Percentiles rank a stretch among this genome's conserved stretches.
These are phyloP conservation scores for Phialocephala subalpina DNA, from an alignment of 2,329 filamentous ascomycete genomes.

Conservation along the genomic window DNA sequence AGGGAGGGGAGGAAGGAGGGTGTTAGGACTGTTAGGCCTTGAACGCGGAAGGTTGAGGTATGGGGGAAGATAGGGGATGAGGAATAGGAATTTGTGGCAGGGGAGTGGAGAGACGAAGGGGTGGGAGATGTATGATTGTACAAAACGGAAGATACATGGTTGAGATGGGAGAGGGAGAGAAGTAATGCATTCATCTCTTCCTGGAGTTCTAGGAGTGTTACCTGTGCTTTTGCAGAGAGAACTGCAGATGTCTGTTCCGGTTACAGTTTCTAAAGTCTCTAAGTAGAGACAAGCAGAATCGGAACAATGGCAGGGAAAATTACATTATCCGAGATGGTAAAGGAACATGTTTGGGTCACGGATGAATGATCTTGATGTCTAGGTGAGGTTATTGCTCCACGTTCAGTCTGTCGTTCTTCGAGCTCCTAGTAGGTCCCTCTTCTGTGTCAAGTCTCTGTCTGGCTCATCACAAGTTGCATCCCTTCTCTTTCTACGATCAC, in stretches of 20 bases:
- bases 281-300: not conserved
- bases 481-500: not conserved
- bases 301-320: not conserved
- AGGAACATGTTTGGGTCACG: not conserved
- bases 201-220: not conserved
- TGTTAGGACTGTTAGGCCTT: slow-evolving; percentile 40
- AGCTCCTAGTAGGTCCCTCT: not conserved
- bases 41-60: slow-evolving; percentile 6
- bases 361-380: not conserved
- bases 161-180: slow-evolving; percentile 14
- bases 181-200: slow-evolving; percentile 20
- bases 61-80: slow-evolving; percentile 4
- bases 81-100: slow-evolving; percentile 7
- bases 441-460: too few relatives aligned
- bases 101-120: slow-evolving; percentile 6
- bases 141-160: slow-evolving; percentile 34
- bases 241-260: not conserved
- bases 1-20: slow-evolving; percentile 43
- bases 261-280: not conserved
- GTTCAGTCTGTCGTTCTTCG: not conserved
- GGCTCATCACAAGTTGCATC: not conserved
- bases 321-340: too few relatives aligned
- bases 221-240: not conserved
- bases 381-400: not conserved
- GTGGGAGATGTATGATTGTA: slow-evolving; percentile 38